A percentile compares a stretch with the other conserved stretches of the same genome.
Evolutionary conservation across 2,329 filamentous ascomycete genomes (phyloP).

Genomic region (Fusarium sp.): DNA sequence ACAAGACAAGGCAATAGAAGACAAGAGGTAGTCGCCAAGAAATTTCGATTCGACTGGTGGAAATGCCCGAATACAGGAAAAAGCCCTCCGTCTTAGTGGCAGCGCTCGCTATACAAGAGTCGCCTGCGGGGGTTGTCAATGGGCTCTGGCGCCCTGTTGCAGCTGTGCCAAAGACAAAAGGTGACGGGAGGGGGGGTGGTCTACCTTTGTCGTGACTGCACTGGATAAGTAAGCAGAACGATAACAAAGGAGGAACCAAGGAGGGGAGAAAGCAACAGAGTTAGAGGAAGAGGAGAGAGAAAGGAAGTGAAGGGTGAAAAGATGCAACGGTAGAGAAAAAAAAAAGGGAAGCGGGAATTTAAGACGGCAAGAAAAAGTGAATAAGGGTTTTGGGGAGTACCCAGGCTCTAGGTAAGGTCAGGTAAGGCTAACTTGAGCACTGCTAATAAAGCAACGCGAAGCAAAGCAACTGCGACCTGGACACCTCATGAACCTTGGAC

Average conservation of each 20-base stretch:
- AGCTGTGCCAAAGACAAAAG: conserved; percentile 36
- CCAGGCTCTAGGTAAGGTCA: background rate
- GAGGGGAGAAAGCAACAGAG: background rate
- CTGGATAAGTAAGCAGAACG: conserved; percentile 34
- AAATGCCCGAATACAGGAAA: background rate
- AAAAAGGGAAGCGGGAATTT: conserved; percentile 48
- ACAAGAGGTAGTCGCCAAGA: no score
- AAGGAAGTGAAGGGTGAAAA: conserved; percentile 26
- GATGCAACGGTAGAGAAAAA: conserved; percentile 25
- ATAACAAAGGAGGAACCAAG: conserved; percentile 1
- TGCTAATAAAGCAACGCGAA: conserved; percentile 11
- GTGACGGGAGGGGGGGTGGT: conserved; percentile 22
- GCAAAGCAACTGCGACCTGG: conserved; percentile 8
- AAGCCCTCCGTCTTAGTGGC: conserved; percentile 36
- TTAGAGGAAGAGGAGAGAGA: conserved; percentile 2
- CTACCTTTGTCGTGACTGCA: conserved; percentile 34
- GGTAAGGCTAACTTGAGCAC: conserved; percentile 8
- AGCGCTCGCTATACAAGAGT: conserved; percentile 29
- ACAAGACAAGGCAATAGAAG: background rate
- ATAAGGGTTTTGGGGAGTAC: conserved; percentile 43
- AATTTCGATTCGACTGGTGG: no score
- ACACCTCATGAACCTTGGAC: no score
- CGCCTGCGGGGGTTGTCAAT: conserved; percentile 39
- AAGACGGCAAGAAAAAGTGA: conserved; percentile 43
- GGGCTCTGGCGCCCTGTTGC: conserved; percentile 41